Percentiles rank a stretch among this genome's conserved stretches.
phyloP scores from a whole-genome alignment of 768 basidiomycete genomes.

The Boletus speciosus region DNA sequence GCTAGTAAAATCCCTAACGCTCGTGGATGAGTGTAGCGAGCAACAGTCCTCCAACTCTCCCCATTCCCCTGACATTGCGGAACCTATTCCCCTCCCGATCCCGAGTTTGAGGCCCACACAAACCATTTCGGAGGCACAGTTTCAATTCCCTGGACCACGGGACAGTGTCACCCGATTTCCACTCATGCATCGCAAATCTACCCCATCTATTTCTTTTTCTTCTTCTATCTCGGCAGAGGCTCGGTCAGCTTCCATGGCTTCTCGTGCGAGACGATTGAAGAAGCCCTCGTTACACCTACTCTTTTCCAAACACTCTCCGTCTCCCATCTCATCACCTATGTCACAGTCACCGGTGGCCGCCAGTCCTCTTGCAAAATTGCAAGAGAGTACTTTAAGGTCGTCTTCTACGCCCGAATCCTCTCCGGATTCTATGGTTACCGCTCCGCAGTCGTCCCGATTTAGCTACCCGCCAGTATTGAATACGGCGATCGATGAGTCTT shows the following conservation, averaged over 20 bases:
- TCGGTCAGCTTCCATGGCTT: constrained; percentile 35
- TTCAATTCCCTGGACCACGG: constrained; percentile 46
- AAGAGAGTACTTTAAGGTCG: constrained; percentile 20
- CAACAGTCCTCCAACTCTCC: constrained; percentile 22
- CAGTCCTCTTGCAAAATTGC: constrained; percentile 7
- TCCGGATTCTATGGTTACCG: constrained; percentile 50
- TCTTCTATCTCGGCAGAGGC: constrained; percentile 32
- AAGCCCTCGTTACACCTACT: constrained; percentile 69
- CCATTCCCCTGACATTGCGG: constrained; percentile 30
- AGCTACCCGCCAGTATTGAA: constrained; percentile 56
- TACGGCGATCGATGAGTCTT: constrained; percentile 57
- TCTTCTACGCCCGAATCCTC: constrained; percentile 34
- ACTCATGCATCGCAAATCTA: constrained; percentile 36
- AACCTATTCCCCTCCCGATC: constrained; percentile 26
- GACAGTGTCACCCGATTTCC: constrained; percentile 30
- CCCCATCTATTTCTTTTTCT: constrained; percentile 32
- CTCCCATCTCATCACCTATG: constrained; percentile 38
- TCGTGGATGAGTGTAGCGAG: constrained; percentile 31
- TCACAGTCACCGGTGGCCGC: constrained; percentile 25
- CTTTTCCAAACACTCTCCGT: constrained; percentile 61
- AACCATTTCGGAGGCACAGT: constrained; percentile 19
- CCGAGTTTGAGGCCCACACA: constrained; percentile 22
- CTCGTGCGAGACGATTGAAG: constrained; percentile 43
- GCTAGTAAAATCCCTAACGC: constrained; percentile 37
- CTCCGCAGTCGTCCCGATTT: constrained; percentile 47